Conservation (phyloP, 257 asterid genomes). For the Solanum medicagineum region DNA sequence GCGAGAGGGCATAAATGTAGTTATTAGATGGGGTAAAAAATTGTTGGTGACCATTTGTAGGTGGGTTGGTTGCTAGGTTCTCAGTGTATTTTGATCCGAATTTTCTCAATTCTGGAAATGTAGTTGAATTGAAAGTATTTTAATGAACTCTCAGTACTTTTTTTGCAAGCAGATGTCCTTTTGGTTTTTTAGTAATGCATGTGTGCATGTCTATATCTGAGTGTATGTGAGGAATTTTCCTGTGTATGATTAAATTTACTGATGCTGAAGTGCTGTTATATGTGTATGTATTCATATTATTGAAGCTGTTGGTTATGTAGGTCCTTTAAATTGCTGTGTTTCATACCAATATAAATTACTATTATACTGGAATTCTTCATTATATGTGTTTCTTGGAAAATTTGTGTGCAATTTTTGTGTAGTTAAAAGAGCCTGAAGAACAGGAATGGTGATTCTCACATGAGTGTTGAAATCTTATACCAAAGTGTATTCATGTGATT, state of each 20-base stretch:
- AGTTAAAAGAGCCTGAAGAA: background rate
- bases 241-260: too few species aligned
- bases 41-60: too few species aligned
- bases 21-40: too few species aligned
- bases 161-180: background rate
- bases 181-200: background rate
- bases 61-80: background rate
- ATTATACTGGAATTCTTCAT: too few species aligned
- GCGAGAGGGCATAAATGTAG: constrained; percentile 15
- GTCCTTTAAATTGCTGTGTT: background rate
- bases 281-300: too few species aligned
- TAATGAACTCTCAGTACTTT: background rate
- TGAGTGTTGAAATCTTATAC: background rate
- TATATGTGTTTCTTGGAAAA: background rate
- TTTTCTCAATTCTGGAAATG: background rate
- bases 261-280: too few species aligned
- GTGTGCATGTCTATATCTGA: too few species aligned
- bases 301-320: too few species aligned
- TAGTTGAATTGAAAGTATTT: background rate
- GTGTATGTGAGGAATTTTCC: too few species aligned
- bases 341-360: background rate
- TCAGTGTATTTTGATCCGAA: background rate
- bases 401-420: background rate
- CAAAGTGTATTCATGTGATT: background rate
- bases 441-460: background rate